A percentile compares a stretch with the other conserved stretches of the same genome.
phyloP scores from a whole-genome alignment of 2,329 filamentous ascomycete genomes.

The Penicillium hesseltinei region DNA sequence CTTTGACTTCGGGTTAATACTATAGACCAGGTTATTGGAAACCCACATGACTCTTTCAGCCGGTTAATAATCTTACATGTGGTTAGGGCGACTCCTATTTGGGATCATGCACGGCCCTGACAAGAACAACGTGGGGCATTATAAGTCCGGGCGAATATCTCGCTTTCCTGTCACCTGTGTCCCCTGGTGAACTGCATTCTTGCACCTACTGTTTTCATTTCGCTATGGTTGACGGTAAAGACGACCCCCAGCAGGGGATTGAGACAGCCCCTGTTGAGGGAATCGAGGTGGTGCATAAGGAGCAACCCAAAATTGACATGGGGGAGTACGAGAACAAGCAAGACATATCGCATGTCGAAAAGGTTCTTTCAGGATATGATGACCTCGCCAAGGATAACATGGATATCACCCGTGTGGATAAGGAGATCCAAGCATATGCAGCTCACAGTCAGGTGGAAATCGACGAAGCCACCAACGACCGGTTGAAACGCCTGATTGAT shows the following conservation, averaged over 20 bases:
- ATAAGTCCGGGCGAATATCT: constrained; percentile 1
- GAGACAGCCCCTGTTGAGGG: constrained; percentile 3
- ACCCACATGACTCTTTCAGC: background rate
- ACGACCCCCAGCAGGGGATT: constrained; percentile 13
- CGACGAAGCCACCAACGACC: constrained; percentile 57
- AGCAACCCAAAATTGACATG: constrained; percentile 12
- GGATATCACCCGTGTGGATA: constrained; percentile 62
- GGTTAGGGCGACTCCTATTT: background rate
- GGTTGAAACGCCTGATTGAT: constrained; percentile 66
- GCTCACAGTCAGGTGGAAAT: constrained; percentile 57
- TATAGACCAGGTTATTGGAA: background rate
- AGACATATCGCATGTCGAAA: constrained; percentile 49
- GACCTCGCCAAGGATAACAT: constrained; percentile 52
- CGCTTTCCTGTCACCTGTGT: background rate
- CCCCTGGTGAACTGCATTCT: background rate
- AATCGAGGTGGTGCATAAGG: background rate
- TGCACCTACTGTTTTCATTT: too few species aligned
- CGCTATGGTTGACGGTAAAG: constrained; percentile 9
- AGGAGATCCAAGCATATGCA: constrained; percentile 69
- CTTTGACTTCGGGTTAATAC: constrained; percentile 1
- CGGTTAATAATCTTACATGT: background rate
- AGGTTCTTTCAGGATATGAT: constrained; percentile 47
- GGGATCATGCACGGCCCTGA: background rate
- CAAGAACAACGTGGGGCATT: background rate
- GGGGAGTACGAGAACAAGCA: constrained; percentile 20